Base-by-base conservation (phyloP, 208 protist genomes). In the Phytomonas sp. region DNA sequence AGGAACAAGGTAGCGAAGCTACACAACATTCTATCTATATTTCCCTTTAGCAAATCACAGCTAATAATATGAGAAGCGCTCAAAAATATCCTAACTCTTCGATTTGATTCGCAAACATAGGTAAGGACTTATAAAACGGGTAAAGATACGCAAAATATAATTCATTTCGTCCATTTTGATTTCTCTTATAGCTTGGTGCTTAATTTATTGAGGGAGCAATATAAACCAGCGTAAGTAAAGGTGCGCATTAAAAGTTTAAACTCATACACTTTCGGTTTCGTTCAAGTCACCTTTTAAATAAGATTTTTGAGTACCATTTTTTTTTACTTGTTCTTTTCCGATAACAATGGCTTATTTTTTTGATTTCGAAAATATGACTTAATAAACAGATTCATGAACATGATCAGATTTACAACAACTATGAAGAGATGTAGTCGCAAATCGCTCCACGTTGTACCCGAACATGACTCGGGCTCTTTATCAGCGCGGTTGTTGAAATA, bases 341-440 rank as follows among this genome's bases (percentile, higher is more conserved):
- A 26, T 32, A 46, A 20, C 34, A 36, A 51, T 71, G 66, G 60
- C 63, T 65, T 36, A 53, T n/a, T 23, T 63, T 59, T 68, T 37
- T 20, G 40, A 64, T 74, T 37, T 46, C 31, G 53, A 68, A 67
- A 59, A 72, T 46, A 31, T 29, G 31, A 64, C 66, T 67, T 66
- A 72, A 64, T 62, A 69, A 75, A 62, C 6, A 68, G 30, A 28
- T 59, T 43, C 34, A 68, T 68, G 28, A 43, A 60, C 37, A 31
- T 59, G 9, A 51, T 68, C 3, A 37, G 29, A 68, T 40, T 68
- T 13, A 68, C 29, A 63, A 63, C 9, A 8, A 63, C 29, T 23
- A 98, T 98, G 70, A 81, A 79, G n/a, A 97, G 75, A 71, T 92
- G 84, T 15, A 88, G 79, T 28, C 87, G 84, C 32, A 81, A 84